Base-by-base conservation (phyloP, 202 grass and related monocot genomes). In the Miscanthus sacchariflorus region DNA sequence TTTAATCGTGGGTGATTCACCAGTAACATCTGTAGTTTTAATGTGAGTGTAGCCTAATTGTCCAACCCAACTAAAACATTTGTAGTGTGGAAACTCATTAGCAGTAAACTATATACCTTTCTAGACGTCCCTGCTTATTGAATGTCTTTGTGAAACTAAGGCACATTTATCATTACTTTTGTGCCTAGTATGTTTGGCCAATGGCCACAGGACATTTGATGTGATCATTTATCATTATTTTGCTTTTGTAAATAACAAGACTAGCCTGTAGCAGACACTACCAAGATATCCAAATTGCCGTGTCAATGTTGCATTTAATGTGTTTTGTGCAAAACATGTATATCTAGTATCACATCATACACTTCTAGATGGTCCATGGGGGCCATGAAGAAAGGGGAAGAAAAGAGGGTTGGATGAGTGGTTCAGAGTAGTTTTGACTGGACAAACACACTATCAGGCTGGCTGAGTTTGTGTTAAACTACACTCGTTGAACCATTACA, bases 341-440 rank as follows among this genome's bases (percentile, higher is more conserved):
- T 44, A 7, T 46, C n/a, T 54, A 18, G 49, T 63, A 24, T 42
- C 23, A 48, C 43, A 77, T 38, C 40, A 72, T 79, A 10, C 59
- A 64, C 36, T 28, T 79, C 13, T 79, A 43, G 24, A 71, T 40
- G 54, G 46, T 35, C 48, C 24, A 71, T 78, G n/a, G 5, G 44
- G 39, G n/a, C 9, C 12, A 48, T 9, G 12, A 46, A 33, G 36
- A 12, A 72, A 72, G 6, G 48, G 27, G 27, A 70, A 70, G 17
- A 71, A 61, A 58, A 45, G 1, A 17, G 19, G 11, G 2, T 67
- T 52, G 42, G 15, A 40, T 49, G 30, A 54, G 66, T 17, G 42
- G 18, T 79, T 50, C 52, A 79, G 6, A 40, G 13, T 73, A 35
- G 54, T 73, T 84, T 89, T 70, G 15, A 84, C 68, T 49, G 65